phyloP scores from a whole-genome alignment of 306 rosid genomes.

The Lathyrus oleraceus region DNA sequence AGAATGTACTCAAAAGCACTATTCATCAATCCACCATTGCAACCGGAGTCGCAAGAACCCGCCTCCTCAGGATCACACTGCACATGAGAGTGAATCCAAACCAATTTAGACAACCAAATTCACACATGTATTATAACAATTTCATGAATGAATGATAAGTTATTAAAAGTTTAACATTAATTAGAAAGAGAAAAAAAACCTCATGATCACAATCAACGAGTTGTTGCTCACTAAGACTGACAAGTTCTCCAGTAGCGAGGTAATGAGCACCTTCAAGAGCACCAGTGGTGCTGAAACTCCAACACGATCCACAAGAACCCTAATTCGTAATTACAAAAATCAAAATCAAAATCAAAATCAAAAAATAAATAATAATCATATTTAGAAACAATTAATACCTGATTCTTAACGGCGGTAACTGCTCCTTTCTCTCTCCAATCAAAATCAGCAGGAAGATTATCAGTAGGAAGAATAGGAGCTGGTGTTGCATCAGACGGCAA shows the following conservation, averaged over 20 bases:
- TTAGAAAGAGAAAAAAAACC: slow-evolving; percentile 39
- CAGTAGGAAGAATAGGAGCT: slow-evolving; percentile 85
- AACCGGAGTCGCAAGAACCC: slow-evolving; percentile 88
- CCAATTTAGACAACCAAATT: slow-evolving; percentile 11
- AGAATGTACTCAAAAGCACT: slow-evolving; percentile 93
- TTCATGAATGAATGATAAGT: not conserved
- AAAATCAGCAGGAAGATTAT: slow-evolving; percentile 74
- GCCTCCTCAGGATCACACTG: slow-evolving; percentile 93
- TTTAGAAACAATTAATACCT: slow-evolving; percentile 47
- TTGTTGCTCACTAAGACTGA: slow-evolving; percentile 96
- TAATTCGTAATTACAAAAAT: slow-evolving; percentile 30
- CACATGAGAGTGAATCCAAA: slow-evolving; percentile 10
- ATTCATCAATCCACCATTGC: slow-evolving; percentile 96
- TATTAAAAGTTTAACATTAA: not conserved
- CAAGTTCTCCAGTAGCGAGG: slow-evolving; percentile 79
- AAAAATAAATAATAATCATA: not conserved
- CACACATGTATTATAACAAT: not conserved
- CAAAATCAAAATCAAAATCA: not conserved
- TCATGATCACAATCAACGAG: slow-evolving; percentile 96
- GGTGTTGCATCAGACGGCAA: slow-evolving; percentile 63
- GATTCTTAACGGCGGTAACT: slow-evolving; percentile 75
- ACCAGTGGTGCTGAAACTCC: slow-evolving; percentile 96
- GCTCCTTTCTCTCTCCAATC: slow-evolving; percentile 95
- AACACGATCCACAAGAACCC: slow-evolving; percentile 99
- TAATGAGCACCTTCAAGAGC: slow-evolving; percentile 96